A percentile compares a stretch with the other conserved stretches of the same genome.
Conservation (phyloP, 169 alveolate genomes). For the Amoebophrya sp. region DNA sequence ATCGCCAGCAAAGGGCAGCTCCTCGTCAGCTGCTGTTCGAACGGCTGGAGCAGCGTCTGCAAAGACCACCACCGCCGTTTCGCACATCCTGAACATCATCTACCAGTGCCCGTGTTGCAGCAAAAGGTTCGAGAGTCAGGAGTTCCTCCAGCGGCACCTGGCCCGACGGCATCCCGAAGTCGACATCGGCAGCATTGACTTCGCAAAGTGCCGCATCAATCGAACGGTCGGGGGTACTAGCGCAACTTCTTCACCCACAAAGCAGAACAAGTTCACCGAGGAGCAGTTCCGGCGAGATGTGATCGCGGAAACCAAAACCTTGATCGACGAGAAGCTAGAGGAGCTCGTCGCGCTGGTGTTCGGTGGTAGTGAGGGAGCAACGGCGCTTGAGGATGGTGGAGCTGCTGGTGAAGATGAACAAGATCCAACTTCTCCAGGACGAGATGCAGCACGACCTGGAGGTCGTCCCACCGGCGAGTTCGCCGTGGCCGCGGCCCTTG, state of each 20-base stretch:
- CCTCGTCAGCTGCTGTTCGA: neutral
- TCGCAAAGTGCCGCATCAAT: neutral
- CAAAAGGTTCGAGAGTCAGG: neutral
- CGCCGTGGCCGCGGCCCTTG: neutral
- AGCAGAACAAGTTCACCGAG: too few relatives aligned
- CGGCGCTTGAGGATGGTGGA: neutral
- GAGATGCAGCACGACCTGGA: neutral
- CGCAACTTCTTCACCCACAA: neutral
- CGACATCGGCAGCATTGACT: neutral
- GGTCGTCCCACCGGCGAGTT: neutral
- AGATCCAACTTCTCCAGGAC: neutral
- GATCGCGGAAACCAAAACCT: too few relatives aligned
- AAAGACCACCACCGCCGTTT: neutral
- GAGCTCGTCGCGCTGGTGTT: too few relatives aligned
- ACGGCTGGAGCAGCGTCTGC: neutral
- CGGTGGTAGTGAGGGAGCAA: too few relatives aligned
- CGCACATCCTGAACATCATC: neutral
- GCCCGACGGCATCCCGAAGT: neutral
- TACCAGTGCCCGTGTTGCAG: neutral
- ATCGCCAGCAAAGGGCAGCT: neutral
- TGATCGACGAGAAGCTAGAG: too few relatives aligned
- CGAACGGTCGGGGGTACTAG: too few relatives aligned
- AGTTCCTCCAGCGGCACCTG: neutral
- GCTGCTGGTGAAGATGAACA: neutral
- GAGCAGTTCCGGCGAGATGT: neutral